Base-by-base conservation (phyloP, 139 green algal species). In the Choricystis sp. region DNA sequence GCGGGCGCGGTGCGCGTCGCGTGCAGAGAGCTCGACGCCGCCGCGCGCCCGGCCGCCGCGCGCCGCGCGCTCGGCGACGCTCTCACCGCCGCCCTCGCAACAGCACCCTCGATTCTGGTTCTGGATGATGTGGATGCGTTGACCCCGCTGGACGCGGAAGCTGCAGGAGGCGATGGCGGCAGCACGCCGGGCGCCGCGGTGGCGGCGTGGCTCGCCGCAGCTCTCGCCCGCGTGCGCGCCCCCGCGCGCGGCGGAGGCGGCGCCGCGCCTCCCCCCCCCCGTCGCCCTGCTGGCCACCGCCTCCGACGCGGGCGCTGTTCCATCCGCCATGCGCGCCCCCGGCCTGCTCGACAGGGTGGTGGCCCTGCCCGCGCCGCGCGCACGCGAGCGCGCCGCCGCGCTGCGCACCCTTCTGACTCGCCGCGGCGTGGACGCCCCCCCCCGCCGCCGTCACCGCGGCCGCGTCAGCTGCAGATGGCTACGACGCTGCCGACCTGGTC, bases 51-150 rank as follows among this genome's bases (percentile, higher is more conserved):
- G 1, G 27, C 52, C 61, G 55, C 58, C 26, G 31, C 69, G 59
- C 48, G 26, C 19, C 56, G 2, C 66, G 68, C n/a, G 4, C 61
- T 87, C 28, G 63, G 31, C 3, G 57, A 57, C 14, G 57, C 68
- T 2, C 55, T 83, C 5, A 28, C 30, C 16, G 76, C 86, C 70
- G 80, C 81, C 0, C 58, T 80, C 25, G 60, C 60, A 0, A 74
- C 74, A 65, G 70, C 79, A 59, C 88, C 88, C 5, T 72, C 74
- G 57, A 57, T 95, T 62, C 59, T 95, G 26, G 60, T 94, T 29
- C 66, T 95, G 31, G 87, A 95, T 59, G 83, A 94, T 61, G 62
- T 95, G 63, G 80, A 95, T 31, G 59, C 80, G 27, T 52, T 95
- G 31, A 79, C 71, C 40, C 79, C 81, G 14, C 66, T 70, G 21